These are phyloP conservation scores for Zanthoxylum bungeanum DNA, from an alignment of 345 rosid genomes.

Conservation along the genomic window DNA sequence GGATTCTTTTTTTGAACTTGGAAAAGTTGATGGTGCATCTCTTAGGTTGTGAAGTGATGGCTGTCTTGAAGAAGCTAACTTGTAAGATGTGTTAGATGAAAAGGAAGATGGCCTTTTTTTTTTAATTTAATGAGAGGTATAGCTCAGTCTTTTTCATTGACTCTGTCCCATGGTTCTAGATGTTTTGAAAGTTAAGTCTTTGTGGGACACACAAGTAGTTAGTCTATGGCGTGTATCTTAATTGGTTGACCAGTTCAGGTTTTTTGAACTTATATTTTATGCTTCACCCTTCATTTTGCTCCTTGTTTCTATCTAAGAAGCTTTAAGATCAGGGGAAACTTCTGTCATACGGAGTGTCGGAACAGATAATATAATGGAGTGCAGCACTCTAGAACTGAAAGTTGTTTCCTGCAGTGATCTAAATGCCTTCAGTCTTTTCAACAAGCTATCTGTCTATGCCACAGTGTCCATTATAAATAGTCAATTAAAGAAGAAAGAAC, in stretches of 20 bases:
- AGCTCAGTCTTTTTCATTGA: background rate
- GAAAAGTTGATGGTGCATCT: background rate
- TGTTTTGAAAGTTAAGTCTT: background rate
- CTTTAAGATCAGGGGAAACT: background rate
- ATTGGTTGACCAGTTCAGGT: background rate
- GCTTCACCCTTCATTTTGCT: constrained; percentile 5
- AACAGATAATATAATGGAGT: constrained; percentile 18
- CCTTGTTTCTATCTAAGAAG: background rate
- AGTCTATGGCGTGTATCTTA: constrained; percentile 5
- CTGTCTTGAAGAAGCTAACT: background rate
- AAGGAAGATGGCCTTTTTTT: no score
- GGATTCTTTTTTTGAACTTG: background rate
- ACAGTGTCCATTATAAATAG: constrained; percentile 28
- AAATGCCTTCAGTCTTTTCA: constrained; percentile 45
- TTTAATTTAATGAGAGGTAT: background rate
- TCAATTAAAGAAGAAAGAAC: constrained; percentile 11
- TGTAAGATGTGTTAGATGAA: background rate
- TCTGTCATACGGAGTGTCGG: background rate
- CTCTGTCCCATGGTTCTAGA: background rate
- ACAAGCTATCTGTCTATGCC: constrained; percentile 38
- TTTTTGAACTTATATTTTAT: background rate
- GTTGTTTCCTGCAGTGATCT: constrained; percentile 37
- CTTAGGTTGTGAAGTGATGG: background rate
- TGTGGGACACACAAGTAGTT: constrained; percentile 6
- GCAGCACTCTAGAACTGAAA: constrained; percentile 30